Conservation (phyloP, 2,329 filamentous ascomycete genomes). For the Pseudogymnoascus sp. region DNA sequence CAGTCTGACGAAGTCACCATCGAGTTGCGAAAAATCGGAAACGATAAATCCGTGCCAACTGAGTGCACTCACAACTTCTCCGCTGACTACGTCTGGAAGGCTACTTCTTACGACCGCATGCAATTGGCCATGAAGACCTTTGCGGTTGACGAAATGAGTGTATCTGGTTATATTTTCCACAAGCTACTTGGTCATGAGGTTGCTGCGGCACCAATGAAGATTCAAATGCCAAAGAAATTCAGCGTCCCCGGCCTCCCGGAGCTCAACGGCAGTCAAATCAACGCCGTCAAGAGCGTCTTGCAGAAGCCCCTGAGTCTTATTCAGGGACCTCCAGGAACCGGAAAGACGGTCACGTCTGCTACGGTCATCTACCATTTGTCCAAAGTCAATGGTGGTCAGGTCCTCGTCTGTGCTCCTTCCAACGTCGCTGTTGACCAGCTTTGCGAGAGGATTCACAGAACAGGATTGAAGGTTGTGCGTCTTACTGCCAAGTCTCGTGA, state of each 20-base stretch:
- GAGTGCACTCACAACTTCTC: conserved; percentile 98
- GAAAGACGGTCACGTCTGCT: conserved; percentile 96
- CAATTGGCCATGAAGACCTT: conserved; percentile 99
- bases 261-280: conserved; percentile 90
- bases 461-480: conserved; percentile 91
- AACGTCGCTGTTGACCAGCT: conserved; percentile 98
- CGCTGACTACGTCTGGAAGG: conserved; percentile 98
- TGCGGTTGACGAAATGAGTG: conserved; percentile 93
- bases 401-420: conserved; percentile 92
- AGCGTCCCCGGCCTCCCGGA: conserved; percentile 90
- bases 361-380: conserved; percentile 97
- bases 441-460: conserved; percentile 91
- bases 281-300: conserved; percentile 89
- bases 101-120: conserved; percentile 98
- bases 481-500: conserved; percentile 98
- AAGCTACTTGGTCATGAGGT: conserved; percentile 93
- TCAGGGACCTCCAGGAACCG: conserved; percentile 91
- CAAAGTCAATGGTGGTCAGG: conserved; percentile 89
- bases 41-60: conserved; percentile 91
- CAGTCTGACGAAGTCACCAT: conserved; percentile 96
- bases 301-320: conserved; percentile 92
- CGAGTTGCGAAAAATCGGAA: conserved; percentile 86
- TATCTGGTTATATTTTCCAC: conserved; percentile 98
- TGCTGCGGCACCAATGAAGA: conserved; percentile 89
- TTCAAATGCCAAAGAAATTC: conserved; percentile 91